These are phyloP conservation scores for Cyberlindnera mrakii DNA, from an alignment of 805 yeast genomes.

Conservation along the genomic window DNA sequence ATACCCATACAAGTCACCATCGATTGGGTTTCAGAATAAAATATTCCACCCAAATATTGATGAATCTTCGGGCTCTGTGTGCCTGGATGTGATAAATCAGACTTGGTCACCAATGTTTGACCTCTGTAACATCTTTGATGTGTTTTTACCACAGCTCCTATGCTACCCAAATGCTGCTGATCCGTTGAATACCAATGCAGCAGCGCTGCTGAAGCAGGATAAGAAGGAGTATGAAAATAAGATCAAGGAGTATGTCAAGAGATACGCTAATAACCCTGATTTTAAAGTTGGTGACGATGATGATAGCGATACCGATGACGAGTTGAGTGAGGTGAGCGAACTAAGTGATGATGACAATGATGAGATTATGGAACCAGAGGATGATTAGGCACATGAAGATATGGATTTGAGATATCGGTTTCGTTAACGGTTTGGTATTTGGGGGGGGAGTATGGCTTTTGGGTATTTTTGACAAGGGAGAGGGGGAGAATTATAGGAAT, in stretches of 20 bases:
- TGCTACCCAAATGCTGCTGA: slow-evolving; percentile 93
- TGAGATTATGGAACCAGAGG: slow-evolving; percentile 14
- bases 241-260: slow-evolving; percentile 67
- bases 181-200: slow-evolving; percentile 89
- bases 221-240: slow-evolving; percentile 58
- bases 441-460: too few relatives aligned
- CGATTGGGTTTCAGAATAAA: slow-evolving; percentile 87
- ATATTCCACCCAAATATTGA: slow-evolving; percentile 96
- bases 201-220: slow-evolving; percentile 67
- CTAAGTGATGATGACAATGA: slow-evolving; percentile 20
- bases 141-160: slow-evolving; percentile 85
- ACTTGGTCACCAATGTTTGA: slow-evolving; percentile 99
- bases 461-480: too few relatives aligned
- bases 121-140: slow-evolving; percentile 81
- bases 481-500: too few relatives aligned
- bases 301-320: slow-evolving; percentile 38
- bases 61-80: slow-evolving; percentile 83
- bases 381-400: slow-evolving; percentile 17
- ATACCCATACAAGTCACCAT: slow-evolving; percentile 93
- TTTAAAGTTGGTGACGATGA: slow-evolving; percentile 41
- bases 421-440: too few relatives aligned
- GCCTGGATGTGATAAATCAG: slow-evolving; percentile 93
- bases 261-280: slow-evolving; percentile 50
- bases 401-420: slow-evolving; percentile 1
- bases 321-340: slow-evolving; percentile 23